Percentiles rank a stretch among this genome's conserved stretches.
Evolutionary conservation across 805 yeast genomes (phyloP).

Genomic region (Ogataea sp.): DNA sequence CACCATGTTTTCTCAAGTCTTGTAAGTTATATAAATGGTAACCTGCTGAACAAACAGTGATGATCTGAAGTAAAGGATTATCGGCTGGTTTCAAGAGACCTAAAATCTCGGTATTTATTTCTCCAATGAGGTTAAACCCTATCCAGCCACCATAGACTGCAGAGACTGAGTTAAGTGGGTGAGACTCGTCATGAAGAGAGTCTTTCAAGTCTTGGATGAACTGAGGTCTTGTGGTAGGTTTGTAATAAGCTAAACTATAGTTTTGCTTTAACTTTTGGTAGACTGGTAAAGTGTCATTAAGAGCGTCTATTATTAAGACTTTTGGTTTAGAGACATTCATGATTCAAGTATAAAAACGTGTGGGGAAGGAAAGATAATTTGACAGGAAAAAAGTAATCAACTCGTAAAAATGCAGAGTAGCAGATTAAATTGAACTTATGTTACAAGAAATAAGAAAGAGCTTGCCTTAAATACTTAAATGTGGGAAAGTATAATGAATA

Average conservation of each 20-base stretch:
- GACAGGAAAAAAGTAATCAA: too few relatives aligned
- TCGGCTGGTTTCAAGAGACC: constrained; percentile 31
- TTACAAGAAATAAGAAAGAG: too few relatives aligned
- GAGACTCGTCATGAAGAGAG: constrained; percentile 8
- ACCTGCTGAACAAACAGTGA: constrained; percentile 51
- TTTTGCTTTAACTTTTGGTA: constrained; percentile 3
- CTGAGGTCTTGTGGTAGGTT: constrained; percentile 32
- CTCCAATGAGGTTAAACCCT: constrained; percentile 37
- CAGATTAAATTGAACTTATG: too few relatives aligned
- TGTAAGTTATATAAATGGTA: constrained; percentile 34
- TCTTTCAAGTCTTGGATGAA: constrained; percentile 31
- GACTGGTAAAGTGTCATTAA: not conserved
- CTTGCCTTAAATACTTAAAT: too few relatives aligned
- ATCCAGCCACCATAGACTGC: constrained; percentile 48
- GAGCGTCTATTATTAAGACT: not conserved
- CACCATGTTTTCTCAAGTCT: constrained; percentile 27
- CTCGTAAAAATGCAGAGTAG: too few relatives aligned
- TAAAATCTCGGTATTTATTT: constrained; percentile 33
- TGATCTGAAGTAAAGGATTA: constrained; percentile 33
- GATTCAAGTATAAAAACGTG: too few relatives aligned
- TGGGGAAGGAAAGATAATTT: too few relatives aligned
- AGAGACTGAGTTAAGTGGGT: constrained; percentile 26
- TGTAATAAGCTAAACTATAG: constrained; percentile 32
- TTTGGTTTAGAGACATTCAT: too few relatives aligned
- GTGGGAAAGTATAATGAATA: too few relatives aligned